phyloP scores from a whole-genome alignment of 345 rosid genomes.

The Pugionium cornutum region DNA sequence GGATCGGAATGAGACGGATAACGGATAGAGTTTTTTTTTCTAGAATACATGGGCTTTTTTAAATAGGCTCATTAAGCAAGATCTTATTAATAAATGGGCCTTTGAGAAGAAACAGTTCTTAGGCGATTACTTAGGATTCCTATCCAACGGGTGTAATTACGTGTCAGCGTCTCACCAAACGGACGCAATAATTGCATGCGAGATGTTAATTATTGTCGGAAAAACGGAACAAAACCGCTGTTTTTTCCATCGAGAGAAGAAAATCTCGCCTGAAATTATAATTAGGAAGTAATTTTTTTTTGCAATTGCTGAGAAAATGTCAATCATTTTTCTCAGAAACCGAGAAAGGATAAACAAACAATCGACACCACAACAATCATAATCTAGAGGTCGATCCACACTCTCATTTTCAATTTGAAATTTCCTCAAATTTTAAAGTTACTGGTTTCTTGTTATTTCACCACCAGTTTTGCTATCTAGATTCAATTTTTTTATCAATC shows the following conservation, averaged over 20 bases:
- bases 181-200: conserved; percentile 34
- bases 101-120: not conserved
- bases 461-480: conserved; percentile 31
- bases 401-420: not conserved
- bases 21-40: no score
- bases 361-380: conserved; percentile 9
- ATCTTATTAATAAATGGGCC: not conserved
- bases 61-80: no score
- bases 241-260: not conserved
- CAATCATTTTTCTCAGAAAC: conserved; percentile 41
- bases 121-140: conserved; percentile 33
- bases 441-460: conserved; percentile 1
- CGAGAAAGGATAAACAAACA: conserved; percentile 30
- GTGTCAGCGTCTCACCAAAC: conserved; percentile 34
- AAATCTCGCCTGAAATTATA: conserved; percentile 13
- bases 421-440: not conserved
- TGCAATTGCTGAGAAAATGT: conserved; percentile 42
- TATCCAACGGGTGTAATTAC: conserved; percentile 44
- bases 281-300: not conserved
- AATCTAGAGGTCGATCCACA: not conserved
- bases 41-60: conserved; percentile 15
- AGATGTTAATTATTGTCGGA: conserved; percentile 21
- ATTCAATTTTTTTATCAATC: conserved; percentile 22
- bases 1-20: no score
- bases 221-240: conserved; percentile 33